Base-by-base conservation (phyloP, 805 yeast species). In the Metschnikowia kofuensis region DNA sequence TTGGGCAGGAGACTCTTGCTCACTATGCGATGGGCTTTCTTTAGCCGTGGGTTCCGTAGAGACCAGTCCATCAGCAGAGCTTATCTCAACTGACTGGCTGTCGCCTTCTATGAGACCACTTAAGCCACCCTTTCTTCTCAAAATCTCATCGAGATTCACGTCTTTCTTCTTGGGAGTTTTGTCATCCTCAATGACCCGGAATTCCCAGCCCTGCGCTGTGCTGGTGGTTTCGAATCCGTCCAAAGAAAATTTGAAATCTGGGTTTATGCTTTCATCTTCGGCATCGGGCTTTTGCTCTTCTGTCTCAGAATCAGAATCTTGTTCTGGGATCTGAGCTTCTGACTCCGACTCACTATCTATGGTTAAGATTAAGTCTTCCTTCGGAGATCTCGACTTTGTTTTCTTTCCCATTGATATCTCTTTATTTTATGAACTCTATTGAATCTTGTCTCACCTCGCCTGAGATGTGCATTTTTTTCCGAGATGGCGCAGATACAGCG, bases 101-200 rank as follows among this genome's bases (percentile, higher is more conserved):
- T 52, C 57, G n/a, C 46, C 63, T 14, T 69, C 74, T 13, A 74
- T 67, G 47, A 81, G 61, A 44, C 80, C 79, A 6, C 78, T 72
- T 47, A 85, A 72, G 38, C 96, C 76, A 65, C 97, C 96, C 59
- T 88, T 91, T 66, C 91, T 79, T 69, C 85, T 83, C 57, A 92
- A 87, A 46, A 92, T 92, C 12, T 83, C 83, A 60, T 92, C 97
- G 52, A 92, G 75, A 72, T 92, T 96, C 8, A 89, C 96, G 52
- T 84, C 88, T 53, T 78, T 80, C 47, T 62, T 8, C 53, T 16
- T 55, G 35, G 51, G 45, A 4, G 51, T 55, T 34, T 62, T 63
- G n/a, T 49, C 61, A 6, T 60, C 60, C 28, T 60, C 61, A 35
- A 78, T 81, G 47, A 80, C 81, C 37, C 76, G 79, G 62, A 90